phyloP scores from a whole-genome alignment of 495 filamentous ascomycete species.

The Aspergillus bridgeri region DNA sequence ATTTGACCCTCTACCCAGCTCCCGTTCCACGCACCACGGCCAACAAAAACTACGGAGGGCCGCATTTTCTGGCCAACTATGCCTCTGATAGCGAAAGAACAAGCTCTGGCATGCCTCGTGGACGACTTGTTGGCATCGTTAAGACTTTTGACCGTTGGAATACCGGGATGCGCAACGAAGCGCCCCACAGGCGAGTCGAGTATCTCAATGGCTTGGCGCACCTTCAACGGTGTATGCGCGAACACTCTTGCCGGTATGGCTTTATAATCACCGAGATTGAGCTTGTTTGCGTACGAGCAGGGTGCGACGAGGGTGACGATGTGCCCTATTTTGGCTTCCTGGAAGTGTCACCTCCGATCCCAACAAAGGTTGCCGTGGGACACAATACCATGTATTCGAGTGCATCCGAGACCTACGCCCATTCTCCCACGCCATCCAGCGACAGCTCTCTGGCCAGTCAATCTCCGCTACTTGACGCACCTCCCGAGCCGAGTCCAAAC shows the following conservation, averaged over 20 bases:
- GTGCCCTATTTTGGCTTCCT: conserved; percentile 81
- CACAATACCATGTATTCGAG: neutral
- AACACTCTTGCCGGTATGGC: conserved; percentile 86
- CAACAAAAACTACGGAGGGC: conserved; percentile 51
- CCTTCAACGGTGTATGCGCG: conserved; percentile 84
- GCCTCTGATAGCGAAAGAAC: conserved; percentile 68
- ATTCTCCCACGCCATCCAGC: conserved; percentile 20
- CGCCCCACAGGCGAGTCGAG: conserved; percentile 72
- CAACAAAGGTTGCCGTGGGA: conserved; percentile 40
- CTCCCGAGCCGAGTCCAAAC: conserved; percentile 13
- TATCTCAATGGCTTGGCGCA: conserved; percentile 82
- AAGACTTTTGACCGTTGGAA: conserved; percentile 92
- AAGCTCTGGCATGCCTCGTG: conserved; percentile 66
- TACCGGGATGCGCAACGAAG: conserved; percentile 83
- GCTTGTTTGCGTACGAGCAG: conserved; percentile 82
- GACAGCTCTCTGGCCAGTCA: conserved; percentile 20
- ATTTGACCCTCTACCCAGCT: conserved; percentile 54
- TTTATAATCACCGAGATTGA: conserved; percentile 96
- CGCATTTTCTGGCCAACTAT: conserved; percentile 67
- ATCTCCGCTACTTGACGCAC: conserved; percentile 17
- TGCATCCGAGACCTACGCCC: conserved; percentile 6
- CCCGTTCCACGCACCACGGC: conserved; percentile 51
- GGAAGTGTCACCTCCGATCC: conserved; percentile 65
- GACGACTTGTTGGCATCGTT: conserved; percentile 80
- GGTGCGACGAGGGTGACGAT: conserved; percentile 58